These are phyloP conservation scores for Tetratostichococcus sp. DNA, from an alignment of 139 green algal genomes.

Conservation along the genomic window DNA sequence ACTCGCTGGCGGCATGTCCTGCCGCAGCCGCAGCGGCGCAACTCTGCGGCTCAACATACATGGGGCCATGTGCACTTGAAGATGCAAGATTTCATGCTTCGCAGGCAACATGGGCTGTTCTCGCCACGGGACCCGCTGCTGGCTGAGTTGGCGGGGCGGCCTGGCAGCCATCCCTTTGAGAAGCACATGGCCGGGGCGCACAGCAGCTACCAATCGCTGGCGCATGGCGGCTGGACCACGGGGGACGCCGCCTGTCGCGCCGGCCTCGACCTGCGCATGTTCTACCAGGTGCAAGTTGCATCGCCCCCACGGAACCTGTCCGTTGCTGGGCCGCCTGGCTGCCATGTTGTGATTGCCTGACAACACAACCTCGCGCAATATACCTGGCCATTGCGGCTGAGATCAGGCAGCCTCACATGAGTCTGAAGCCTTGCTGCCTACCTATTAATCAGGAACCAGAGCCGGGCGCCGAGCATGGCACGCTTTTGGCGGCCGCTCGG, in stretches of 20 bases:
- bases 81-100: background rate
- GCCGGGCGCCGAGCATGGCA: slow-evolving; percentile 5
- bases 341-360: no score
- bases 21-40: no score
- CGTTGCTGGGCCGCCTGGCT: no score
- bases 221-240: slow-evolving; percentile 28
- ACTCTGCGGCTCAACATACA: no score
- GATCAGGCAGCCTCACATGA: no score
- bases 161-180: slow-evolving; percentile 26
- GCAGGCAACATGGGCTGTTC: slow-evolving; percentile 14
- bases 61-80: background rate
- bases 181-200: slow-evolving; percentile 31
- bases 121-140: slow-evolving; percentile 18
- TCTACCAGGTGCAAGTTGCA: slow-evolving; percentile 33
- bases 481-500: slow-evolving; percentile 22
- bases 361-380: no score
- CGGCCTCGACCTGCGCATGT: slow-evolving; percentile 40
- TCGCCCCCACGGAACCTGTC: no score
- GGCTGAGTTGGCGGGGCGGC: background rate
- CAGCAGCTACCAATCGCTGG: slow-evolving; percentile 15
- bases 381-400: no score
- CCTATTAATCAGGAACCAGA: slow-evolving; percentile 2
- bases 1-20: no score
- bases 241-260: slow-evolving; percentile 16
- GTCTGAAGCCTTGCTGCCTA: no score